Evolutionary conservation across 257 asterid genomes (phyloP), one percentile per base, ranked within the genome.

Genomic region (Nicotiana obtusifolia): DNA sequence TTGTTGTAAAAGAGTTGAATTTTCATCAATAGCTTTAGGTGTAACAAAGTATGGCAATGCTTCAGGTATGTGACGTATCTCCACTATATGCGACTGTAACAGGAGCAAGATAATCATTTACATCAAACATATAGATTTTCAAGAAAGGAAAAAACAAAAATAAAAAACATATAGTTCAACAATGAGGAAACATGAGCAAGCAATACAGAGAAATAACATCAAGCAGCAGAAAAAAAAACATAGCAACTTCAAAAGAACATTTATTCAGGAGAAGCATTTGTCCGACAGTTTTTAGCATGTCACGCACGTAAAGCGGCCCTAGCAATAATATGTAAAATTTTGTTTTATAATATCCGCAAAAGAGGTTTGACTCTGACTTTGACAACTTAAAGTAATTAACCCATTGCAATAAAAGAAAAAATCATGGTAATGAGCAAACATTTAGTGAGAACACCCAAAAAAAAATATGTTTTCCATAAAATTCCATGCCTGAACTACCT

Each of bases 41-140:
- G 97, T 96, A 73, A 96, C 97, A 88, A 96, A 96, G 88, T 93
- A 96, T 81, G 98, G 97, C 92, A 96, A 87, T 41, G 98, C 99
- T 91, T 90, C 95, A 81, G 99, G 93, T 81, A 96, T 92, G 83
- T 84, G 84, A 61, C 98, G 97, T 62, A 94, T 90, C 88, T 96
- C 98, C 88, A 89, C 80, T 87, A 96, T 88, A 88, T 91, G 93
- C 1, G 88, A 81, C 99, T 96, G 88, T 71, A 84, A 83, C 6
- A 86, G 82, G 49, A 87, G 82, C 49, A 80, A 49, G 41, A 75
- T 7, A 49, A 75, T 31, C 62, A 75, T 49, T 22, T 75, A 14
- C 59, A 71, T 68, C 65, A 76, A 33, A 49, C 61, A 71, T n/a
- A 44, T 28, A 75, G 37, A 24, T 35, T 35, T 52, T 52, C 56